These are phyloP conservation scores for Claviceps sorghi DNA, from an alignment of 2,329 filamentous ascomycete species.

Conservation along the genomic window DNA sequence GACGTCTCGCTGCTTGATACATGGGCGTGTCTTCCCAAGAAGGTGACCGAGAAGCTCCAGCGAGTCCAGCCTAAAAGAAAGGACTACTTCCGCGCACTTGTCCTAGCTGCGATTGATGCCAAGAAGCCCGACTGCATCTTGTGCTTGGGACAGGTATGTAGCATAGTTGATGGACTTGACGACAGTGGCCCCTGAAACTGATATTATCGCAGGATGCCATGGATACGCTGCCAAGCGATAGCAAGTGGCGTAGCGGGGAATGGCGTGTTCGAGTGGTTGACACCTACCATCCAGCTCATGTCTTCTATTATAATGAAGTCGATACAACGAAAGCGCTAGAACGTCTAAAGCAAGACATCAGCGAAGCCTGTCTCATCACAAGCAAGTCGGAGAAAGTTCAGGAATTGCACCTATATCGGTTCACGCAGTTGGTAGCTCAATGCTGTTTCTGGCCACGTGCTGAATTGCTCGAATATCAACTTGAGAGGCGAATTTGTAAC, in stretches of 20 bases:
- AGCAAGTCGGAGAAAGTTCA: too few species aligned
- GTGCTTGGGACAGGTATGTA: neutral
- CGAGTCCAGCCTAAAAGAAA: too few species aligned
- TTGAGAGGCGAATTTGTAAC: too few species aligned
- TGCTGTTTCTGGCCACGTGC: too few species aligned
- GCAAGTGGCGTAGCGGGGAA: neutral
- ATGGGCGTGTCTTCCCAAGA: neutral
- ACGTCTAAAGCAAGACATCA: neutral
- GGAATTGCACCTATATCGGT: too few species aligned
- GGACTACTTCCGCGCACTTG: fast-evolving
- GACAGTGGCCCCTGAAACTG: neutral
- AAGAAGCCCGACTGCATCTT: neutral
- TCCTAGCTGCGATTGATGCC: neutral
- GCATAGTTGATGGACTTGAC: neutral
- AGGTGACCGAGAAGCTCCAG: too few species aligned
- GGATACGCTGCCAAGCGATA: neutral
- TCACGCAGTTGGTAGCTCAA: too few species aligned
- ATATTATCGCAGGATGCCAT: neutral
- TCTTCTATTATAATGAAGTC: neutral
- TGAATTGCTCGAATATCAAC: too few species aligned
- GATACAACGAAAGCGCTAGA: neutral
- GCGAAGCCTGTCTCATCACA: neutral
- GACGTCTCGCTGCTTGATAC: neutral
- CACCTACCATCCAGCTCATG: neutral
- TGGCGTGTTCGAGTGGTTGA: neutral